A percentile compares a stretch with the other conserved stretches of the same genome.
Evolutionary conservation across 306 rosid genomes (phyloP).

Genomic region (Macrotyloma uniflorum): DNA sequence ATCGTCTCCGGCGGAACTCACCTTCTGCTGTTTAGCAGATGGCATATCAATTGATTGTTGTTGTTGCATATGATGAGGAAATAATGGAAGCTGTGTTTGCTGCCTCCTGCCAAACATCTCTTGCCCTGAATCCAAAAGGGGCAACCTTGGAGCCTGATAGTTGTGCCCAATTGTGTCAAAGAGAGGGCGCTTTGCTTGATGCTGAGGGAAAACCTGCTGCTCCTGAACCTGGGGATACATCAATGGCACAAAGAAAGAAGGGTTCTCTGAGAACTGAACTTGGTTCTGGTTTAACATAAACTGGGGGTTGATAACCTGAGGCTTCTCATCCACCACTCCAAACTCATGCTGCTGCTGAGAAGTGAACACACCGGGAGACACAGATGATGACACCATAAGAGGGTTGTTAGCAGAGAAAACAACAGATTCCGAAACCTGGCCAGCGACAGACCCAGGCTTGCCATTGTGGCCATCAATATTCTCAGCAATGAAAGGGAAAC

Average conservation of each 20-base stretch:
- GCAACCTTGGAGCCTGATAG: conserved; percentile 51
- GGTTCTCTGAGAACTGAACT: conserved; percentile 61
- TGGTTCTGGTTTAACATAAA: conserved; percentile 67
- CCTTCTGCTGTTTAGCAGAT: conserved; percentile 58
- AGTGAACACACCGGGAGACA: conserved; percentile 47
- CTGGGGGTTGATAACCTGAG: conserved; percentile 68
- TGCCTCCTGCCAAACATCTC: conserved; percentile 55
- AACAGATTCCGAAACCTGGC: conserved; percentile 39
- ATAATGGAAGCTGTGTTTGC: conserved; percentile 63
- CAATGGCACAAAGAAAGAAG: conserved; percentile 72
- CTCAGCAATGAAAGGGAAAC: conserved; percentile 42
- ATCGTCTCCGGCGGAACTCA: conserved; percentile 56
- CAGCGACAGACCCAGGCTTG: conserved; percentile 32
- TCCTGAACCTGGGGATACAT: conserved; percentile 68
- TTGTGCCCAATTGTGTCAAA: conserved; percentile 52
- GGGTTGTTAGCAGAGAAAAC: conserved; percentile 50
- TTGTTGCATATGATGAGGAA: conserved; percentile 71
- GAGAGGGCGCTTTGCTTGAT: conserved; percentile 64
- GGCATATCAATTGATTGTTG: conserved; percentile 55
- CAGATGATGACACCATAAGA: conserved; percentile 43
- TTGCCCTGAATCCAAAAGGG: conserved; percentile 55
- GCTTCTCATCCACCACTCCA: conserved; percentile 71
- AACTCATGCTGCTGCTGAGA: conserved; percentile 54
- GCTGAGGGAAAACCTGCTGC: conserved; percentile 60
- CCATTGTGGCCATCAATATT: conserved; percentile 37